Percentiles rank a stretch among this genome's conserved stretches.
phyloP scores from a whole-genome alignment of 106 monocot species.

The Chionographis japonica region DNA sequence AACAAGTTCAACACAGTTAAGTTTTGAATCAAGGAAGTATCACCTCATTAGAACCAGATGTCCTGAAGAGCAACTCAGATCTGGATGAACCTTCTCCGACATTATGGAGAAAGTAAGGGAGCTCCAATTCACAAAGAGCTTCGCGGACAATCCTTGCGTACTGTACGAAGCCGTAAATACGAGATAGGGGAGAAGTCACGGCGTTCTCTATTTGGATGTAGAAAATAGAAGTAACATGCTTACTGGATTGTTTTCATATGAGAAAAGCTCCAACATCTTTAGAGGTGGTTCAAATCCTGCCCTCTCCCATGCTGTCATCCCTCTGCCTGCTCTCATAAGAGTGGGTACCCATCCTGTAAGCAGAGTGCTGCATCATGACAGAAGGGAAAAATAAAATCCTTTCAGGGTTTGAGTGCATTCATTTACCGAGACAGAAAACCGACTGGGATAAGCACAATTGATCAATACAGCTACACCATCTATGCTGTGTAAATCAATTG shows the following conservation, averaged over 20 bases:
- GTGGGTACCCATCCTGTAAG: constrained; percentile 93
- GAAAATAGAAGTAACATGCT: constrained; percentile 2
- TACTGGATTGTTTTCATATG: constrained; percentile 81
- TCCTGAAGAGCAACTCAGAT: constrained; percentile 38
- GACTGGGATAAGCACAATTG: too few relatives aligned
- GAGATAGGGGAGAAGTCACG: background rate
- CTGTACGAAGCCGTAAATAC: constrained; percentile 21
- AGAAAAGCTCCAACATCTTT: constrained; percentile 71
- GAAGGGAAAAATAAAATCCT: background rate
- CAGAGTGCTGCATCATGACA: constrained; percentile 50
- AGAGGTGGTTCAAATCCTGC: constrained; percentile 45
- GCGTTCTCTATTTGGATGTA: background rate
- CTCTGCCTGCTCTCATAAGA: constrained; percentile 81
- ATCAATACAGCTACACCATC: too few relatives aligned
- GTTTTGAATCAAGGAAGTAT: background rate
- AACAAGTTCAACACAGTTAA: too few relatives aligned
- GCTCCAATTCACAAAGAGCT: constrained; percentile 89
- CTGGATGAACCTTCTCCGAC: constrained; percentile 74
- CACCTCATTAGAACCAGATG: constrained; percentile 70
- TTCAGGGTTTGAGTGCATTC: too few relatives aligned
- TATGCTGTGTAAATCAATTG: too few relatives aligned
- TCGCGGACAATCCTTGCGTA: constrained; percentile 82
- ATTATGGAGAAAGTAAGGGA: constrained; percentile 83
- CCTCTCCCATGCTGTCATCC: constrained; percentile 79
- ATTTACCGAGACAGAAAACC: too few relatives aligned